phyloP scores from a whole-genome alignment of 129 eudicot species.

The Solidago caesia region DNA sequence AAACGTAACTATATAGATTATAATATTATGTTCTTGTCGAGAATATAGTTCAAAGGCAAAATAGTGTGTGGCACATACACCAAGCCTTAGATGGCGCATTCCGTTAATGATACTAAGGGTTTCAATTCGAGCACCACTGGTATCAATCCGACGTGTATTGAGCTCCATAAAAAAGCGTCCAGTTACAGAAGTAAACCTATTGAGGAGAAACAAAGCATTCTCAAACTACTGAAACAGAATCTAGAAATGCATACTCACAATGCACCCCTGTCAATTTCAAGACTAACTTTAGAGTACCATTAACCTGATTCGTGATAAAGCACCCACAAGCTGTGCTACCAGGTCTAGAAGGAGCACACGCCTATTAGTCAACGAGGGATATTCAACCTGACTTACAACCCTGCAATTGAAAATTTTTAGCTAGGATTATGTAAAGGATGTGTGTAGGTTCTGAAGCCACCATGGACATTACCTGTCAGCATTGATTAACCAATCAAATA shows the following conservation, averaged over 20 bases:
- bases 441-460: constrained; percentile 23
- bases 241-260: not conserved
- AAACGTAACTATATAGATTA: not conserved
- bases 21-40: not conserved
- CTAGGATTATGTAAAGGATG: not conserved
- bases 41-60: not conserved
- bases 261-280: constrained; percentile 7
- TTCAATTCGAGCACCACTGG: constrained; percentile 85
- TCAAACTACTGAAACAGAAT: constrained; percentile 9
- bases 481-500: constrained; percentile 94
- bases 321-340: constrained; percentile 90
- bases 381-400: constrained; percentile 94
- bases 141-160: constrained; percentile 85
- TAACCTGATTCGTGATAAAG: constrained; percentile 83
- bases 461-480: constrained; percentile 74
- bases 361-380: constrained; percentile 81
- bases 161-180: constrained; percentile 92
- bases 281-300: not conserved
- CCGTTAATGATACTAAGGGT: constrained; percentile 86
- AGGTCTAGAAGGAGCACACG: constrained; percentile 86
- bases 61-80: constrained; percentile 46
- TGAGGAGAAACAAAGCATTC: constrained; percentile 12
- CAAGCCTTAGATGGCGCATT: constrained; percentile 90
- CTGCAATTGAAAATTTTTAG: constrained; percentile 37
- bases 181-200: constrained; percentile 78